Conservation (phyloP, 768 basidiomycete genomes). For the Boletellus sp. region DNA sequence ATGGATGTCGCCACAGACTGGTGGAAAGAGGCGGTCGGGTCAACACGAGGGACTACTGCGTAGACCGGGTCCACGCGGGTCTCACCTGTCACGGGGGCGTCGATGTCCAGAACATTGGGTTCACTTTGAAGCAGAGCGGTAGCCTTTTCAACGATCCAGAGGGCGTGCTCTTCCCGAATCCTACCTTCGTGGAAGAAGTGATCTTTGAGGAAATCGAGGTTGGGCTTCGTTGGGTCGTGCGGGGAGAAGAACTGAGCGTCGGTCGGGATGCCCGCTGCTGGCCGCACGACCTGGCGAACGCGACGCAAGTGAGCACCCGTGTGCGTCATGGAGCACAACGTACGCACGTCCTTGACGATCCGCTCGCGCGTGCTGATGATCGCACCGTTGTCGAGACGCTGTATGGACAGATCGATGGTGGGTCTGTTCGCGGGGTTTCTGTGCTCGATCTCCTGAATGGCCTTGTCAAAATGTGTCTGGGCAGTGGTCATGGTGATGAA, state of each 20-base stretch:
- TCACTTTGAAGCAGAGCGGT: constrained; percentile 54
- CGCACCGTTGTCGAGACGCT: constrained; percentile 24
- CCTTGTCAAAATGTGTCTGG: constrained; percentile 26
- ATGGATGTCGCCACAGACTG: constrained; percentile 21
- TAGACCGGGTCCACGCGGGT: background rate
- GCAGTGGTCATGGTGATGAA: constrained; percentile 19
- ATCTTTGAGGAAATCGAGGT: constrained; percentile 71
- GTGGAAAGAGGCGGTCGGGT: constrained; percentile 2
- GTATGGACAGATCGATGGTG: constrained; percentile 17
- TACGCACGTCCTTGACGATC: constrained; percentile 24
- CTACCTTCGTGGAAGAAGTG: constrained; percentile 73
- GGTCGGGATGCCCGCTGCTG: constrained; percentile 58
- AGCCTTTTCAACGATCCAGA: constrained; percentile 61
- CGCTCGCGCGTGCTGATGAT: constrained; percentile 26
- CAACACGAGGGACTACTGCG: background rate
- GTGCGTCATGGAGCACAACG: background rate
- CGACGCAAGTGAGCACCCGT: background rate
- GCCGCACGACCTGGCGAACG: constrained; percentile 58
- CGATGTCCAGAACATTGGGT: constrained; percentile 65
- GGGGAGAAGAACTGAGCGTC: constrained; percentile 76
- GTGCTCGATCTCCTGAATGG: constrained; percentile 28
- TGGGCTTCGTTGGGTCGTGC: constrained; percentile 59
- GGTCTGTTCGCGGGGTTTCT: constrained; percentile 23
- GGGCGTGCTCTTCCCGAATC: constrained; percentile 61
- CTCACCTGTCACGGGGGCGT: constrained; percentile 70